Conservation (phyloP, 2,329 filamentous ascomycete genomes). For the Aspergillus ustus region DNA sequence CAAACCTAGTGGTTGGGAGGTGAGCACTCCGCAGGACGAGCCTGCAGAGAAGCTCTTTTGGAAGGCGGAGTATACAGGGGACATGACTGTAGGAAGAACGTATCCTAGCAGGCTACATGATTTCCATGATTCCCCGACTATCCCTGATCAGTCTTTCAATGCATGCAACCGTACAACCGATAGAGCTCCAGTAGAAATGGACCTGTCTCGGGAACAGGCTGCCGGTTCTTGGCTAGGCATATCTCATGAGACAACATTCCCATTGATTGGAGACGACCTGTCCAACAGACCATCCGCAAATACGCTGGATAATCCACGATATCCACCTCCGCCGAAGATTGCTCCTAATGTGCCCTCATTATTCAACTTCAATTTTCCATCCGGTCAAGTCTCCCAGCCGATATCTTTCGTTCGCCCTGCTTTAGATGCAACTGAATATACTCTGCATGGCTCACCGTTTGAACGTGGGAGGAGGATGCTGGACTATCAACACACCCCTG, state of each 20-base stretch:
- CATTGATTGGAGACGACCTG: conserved; percentile 21
- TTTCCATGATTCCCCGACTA: conserved; percentile 27
- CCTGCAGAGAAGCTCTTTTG: conserved; percentile 20
- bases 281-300: conserved; percentile 25
- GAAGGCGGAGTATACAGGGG: conserved; percentile 19
- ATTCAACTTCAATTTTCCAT: conserved; percentile 35
- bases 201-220: conserved; percentile 21
- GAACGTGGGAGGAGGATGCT: background rate
- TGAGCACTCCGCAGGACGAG: conserved; percentile 11
- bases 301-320: conserved; percentile 24
- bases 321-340: conserved; percentile 29
- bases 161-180: conserved; percentile 22
- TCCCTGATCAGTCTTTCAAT: conserved; percentile 24
- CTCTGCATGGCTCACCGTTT: conserved; percentile 23
- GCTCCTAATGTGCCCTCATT: conserved; percentile 32
- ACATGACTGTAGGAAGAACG: conserved; percentile 22
- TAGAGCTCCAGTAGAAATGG: conserved; percentile 29
- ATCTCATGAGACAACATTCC: conserved; percentile 27
- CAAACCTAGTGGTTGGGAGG: conserved; percentile 13
- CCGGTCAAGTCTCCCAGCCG: conserved; percentile 38
- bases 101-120: conserved; percentile 29
- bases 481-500: background rate
- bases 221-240: conserved; percentile 29
- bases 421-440: conserved; percentile 43
- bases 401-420: conserved; percentile 42